phyloP scores from a whole-genome alignment of 306 rosid species.

The Cajanus cajan region DNA sequence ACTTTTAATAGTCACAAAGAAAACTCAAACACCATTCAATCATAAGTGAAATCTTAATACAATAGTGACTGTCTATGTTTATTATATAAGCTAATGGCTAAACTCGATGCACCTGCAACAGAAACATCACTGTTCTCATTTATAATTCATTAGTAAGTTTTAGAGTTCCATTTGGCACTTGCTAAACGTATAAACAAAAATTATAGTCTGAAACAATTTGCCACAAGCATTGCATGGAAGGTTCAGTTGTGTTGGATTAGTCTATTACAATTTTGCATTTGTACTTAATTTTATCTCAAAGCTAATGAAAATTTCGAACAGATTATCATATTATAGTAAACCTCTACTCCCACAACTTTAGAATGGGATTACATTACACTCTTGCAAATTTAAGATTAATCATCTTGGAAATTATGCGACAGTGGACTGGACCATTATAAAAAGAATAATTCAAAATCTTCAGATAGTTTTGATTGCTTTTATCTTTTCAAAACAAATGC shows the following conservation, averaged over 20 bases:
- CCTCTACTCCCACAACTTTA: neutral
- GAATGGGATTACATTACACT: neutral
- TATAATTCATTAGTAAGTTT: neutral
- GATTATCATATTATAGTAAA: neutral
- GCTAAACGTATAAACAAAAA: neutral
- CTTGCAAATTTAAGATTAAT: neutral
- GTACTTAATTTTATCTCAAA: neutral
- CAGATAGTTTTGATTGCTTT: neutral
- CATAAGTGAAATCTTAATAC: neutral
- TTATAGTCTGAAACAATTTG: neutral
- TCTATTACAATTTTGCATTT: neutral
- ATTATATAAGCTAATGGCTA: neutral
- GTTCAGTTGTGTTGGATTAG: neutral
- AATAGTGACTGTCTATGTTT: neutral
- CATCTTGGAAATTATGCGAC: neutral
- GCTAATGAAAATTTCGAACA: neutral
- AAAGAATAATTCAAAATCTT: neutral
- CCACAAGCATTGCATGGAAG: neutral
- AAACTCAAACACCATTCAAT: neutral
- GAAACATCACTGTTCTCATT: slow-evolving; percentile 6
- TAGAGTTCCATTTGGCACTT: neutral
- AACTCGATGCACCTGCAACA: slow-evolving; percentile 5
- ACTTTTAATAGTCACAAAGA: neutral
- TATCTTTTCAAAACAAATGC: neutral
- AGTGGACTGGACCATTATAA: neutral